A percentile compares a stretch with the other conserved stretches of the same genome.
Conservation (phyloP, 2,329 filamentous ascomycete species). For the Pseudocercospora cruenta region DNA sequence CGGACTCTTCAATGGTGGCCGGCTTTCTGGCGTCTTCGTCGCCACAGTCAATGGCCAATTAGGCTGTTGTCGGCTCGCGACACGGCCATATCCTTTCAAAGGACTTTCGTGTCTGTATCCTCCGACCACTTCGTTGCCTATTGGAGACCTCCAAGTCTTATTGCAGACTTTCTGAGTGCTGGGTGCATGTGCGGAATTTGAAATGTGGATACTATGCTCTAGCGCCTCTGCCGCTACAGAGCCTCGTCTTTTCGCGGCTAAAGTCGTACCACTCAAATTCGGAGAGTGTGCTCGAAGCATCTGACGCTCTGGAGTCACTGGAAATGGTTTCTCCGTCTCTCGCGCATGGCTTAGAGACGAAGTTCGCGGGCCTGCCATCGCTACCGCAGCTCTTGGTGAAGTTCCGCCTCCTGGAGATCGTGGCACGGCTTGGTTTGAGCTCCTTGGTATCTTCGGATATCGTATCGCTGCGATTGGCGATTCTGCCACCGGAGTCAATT, state of each 20-base stretch:
- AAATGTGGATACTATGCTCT: conserved; percentile 41
- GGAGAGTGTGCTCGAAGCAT: conserved; percentile 20
- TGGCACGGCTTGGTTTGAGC: conserved; percentile 51
- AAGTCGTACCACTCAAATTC: conserved; percentile 34
- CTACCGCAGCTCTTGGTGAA: conserved; percentile 13
- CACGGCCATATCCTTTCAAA: conserved; percentile 37
- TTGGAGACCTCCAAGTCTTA: neutral
- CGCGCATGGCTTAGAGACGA: conserved; percentile 13
- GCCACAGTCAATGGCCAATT: conserved; percentile 22
- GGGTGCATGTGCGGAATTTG: conserved; percentile 23
- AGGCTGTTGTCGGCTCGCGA: conserved; percentile 17
- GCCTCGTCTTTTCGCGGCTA: conserved; percentile 44
- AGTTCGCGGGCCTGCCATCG: conserved; percentile 2
- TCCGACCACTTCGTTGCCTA: neutral
- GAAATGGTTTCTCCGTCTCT: neutral
- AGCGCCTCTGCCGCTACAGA: conserved; percentile 41
- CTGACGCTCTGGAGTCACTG: conserved; percentile 21
- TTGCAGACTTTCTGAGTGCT: conserved; percentile 18
- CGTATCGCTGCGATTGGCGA: conserved; percentile 49
- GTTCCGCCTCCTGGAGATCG: conserved; percentile 33
- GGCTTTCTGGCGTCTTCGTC: conserved; percentile 23
- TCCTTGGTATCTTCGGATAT: conserved; percentile 54
- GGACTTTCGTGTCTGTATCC: conserved; percentile 28
- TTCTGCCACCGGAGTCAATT: conserved; percentile 48
- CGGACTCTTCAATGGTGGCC: conserved; percentile 43